Evolutionary conservation across 1,284 basidiomycete species (phyloP).

Genomic region (Meira nashicola): DNA sequence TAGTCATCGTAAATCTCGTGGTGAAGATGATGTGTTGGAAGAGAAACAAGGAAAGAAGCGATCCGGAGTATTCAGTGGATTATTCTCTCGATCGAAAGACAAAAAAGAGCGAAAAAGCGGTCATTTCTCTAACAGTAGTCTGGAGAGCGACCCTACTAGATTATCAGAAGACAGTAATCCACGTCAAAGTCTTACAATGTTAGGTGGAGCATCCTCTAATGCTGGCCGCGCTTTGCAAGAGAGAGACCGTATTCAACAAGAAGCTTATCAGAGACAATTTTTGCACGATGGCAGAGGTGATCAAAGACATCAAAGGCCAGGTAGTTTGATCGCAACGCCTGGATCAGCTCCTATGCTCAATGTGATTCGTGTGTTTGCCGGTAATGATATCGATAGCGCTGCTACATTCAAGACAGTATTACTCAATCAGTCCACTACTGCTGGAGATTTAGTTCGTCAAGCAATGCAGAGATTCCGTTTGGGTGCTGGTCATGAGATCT

Average conservation of each 20-base stretch:
- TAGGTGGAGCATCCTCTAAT: not conserved
- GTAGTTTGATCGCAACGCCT: slow-evolving; percentile 49
- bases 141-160: slow-evolving; percentile 25
- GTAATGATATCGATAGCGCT: slow-evolving; percentile 72
- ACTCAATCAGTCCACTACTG: slow-evolving; percentile 77
- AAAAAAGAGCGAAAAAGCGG: slow-evolving; percentile 46
- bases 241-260: slow-evolving; percentile 35
- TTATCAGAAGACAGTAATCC: slow-evolving; percentile 29
- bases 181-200: not conserved
- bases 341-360: slow-evolving; percentile 72
- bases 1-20: slow-evolving; percentile 28
- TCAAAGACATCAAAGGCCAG: slow-evolving; percentile 29
- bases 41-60: slow-evolving; percentile 45
- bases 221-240: slow-evolving; percentile 38
- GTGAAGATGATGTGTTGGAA: slow-evolving; percentile 25
- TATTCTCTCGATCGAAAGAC: slow-evolving; percentile 43
- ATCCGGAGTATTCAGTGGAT: slow-evolving; percentile 42
- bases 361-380: slow-evolving; percentile 90
- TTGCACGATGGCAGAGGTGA: slow-evolving; percentile 13
- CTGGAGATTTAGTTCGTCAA: slow-evolving; percentile 78
- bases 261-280: slow-evolving; percentile 43
- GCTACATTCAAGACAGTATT: slow-evolving; percentile 97
- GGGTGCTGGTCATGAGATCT: slow-evolving; percentile 58
- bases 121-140: slow-evolving; percentile 17
- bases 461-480: slow-evolving; percentile 83